Conservation (phyloP, 2,329 filamentous ascomycete genomes). For the Fusarium sambucinum region DNA sequence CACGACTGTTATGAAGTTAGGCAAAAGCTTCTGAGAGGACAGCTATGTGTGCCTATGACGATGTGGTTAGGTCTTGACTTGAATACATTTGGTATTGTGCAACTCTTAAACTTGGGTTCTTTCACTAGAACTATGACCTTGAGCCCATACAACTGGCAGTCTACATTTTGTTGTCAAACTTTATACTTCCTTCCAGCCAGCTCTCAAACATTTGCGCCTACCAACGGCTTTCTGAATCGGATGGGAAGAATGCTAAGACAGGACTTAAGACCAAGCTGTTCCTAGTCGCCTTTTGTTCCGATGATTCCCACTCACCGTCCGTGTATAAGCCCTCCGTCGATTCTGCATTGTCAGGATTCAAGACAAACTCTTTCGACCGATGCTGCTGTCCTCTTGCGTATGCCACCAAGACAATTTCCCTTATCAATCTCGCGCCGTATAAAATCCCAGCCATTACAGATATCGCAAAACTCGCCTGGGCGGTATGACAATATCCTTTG, state of each 20-base stretch:
- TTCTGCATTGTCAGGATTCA: conserved; percentile 4
- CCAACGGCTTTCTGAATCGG: conserved; percentile 1
- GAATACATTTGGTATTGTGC: too few relatives aligned
- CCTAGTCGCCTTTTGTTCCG: not conserved
- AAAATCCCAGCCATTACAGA: conserved; percentile 38
- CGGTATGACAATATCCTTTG: conserved; percentile 36
- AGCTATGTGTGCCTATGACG: not conserved
- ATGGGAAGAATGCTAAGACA: conserved; percentile 52
- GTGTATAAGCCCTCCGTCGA: conserved; percentile 16
- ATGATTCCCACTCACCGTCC: conserved; percentile 8
- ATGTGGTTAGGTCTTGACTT: not conserved
- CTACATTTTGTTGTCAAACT: not conserved
- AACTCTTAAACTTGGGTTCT: not conserved
- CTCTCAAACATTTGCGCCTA: not conserved
- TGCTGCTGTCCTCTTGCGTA: conserved; percentile 25
- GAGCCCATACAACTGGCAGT: not conserved
- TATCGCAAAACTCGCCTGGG: conserved; percentile 40
- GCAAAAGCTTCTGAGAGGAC: not conserved
- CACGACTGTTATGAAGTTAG: too few relatives aligned
- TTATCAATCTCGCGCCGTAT: conserved; percentile 34
- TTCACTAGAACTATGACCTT: not conserved
- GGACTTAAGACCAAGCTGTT: conserved; percentile 46
- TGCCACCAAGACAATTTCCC: conserved; percentile 19
- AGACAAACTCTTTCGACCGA: not conserved
- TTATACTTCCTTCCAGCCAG: not conserved